Base-by-base conservation (phyloP, 1,284 basidiomycete genomes). In the Phylloporus sp. region DNA sequence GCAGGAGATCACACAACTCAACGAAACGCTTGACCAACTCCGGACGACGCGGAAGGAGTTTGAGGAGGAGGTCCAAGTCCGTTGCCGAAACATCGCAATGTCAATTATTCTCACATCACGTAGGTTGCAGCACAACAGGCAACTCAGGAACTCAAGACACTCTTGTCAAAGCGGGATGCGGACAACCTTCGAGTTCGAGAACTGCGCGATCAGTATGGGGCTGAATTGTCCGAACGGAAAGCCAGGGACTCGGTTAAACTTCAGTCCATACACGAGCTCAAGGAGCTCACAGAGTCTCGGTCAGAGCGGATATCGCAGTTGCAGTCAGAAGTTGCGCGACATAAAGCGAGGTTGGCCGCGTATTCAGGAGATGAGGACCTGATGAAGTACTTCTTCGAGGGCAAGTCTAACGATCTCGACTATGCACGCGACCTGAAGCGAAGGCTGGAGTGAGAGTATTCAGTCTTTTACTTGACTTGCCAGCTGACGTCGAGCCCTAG, bases 131-230 rank as follows among this genome's bases (percentile, higher is more conserved):
- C 80, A 34, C 81, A 78, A 17, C 80, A 85, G 70, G 75, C 78
- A 20, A 77, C 83, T 28, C 80, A 85, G 68, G 91, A 93, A 56
- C 76, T 89, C 28, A 87, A 84, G 67, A 69, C 69, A 1, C 77
- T 85, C 68, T 70, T 92, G 37, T 73, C 79, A 13, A 91, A 90
- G 72, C 87, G 90, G 58, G 93, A 96, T 70, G 77, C 80, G 1
- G 95, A 98, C 67, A 84, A 90, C 63, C 80, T 84, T 22, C 87
- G 96, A 52, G 81, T 98, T 39, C 87, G 96, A 31, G 91, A 92
- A 55, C 85, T 91, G 67, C 87, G 95, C 44, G 95, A 98, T 71
- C 92, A 94, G 65, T 80, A 86, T 52, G 78, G 79, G 18, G 86
- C 90, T 3, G 94, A 97, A 70, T 72, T 95, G 42, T 78, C 82